Evolutionary conservation across 345 rosid species (phyloP).

Genomic region (Murraya koenigii): DNA sequence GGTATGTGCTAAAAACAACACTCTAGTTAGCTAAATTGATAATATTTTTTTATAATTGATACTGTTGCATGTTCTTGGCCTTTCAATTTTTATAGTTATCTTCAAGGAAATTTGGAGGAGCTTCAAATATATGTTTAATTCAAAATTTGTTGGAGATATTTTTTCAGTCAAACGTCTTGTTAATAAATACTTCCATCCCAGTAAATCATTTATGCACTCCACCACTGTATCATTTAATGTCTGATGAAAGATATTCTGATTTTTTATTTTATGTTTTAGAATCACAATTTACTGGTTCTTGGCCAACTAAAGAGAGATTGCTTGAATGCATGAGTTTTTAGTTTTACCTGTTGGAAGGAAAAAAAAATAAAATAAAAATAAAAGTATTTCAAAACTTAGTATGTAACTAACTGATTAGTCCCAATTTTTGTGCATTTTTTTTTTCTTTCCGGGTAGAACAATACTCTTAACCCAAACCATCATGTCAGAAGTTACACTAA

Average conservation of each 20-base stretch:
- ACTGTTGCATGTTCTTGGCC: not conserved
- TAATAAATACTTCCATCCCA: not conserved
- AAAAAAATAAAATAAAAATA: not conserved
- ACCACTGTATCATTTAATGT: not conserved
- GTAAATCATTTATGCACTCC: not conserved
- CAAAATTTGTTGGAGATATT: not conserved
- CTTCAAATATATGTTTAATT: not conserved
- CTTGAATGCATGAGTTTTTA: not conserved
- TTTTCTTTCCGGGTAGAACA: not conserved
- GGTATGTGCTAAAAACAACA: slow-evolving; percentile 44
- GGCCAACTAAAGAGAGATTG: not conserved
- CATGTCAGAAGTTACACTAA: not conserved
- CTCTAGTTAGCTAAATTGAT: not conserved
- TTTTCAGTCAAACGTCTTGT: not conserved
- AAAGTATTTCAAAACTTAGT: not conserved
- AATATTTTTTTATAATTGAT: not conserved
- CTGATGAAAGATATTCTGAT: not conserved
- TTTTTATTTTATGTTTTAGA: not conserved
- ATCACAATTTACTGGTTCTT: not conserved
- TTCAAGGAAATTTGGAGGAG: not conserved
- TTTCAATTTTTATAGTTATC: not conserved
- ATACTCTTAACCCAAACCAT: not conserved
- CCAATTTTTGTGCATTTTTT: not conserved
- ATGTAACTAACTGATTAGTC: not conserved
- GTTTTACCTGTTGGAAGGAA: not conserved